Conservation (phyloP, 2,329 filamentous ascomycete genomes). For the Fusarium incarnatum region DNA sequence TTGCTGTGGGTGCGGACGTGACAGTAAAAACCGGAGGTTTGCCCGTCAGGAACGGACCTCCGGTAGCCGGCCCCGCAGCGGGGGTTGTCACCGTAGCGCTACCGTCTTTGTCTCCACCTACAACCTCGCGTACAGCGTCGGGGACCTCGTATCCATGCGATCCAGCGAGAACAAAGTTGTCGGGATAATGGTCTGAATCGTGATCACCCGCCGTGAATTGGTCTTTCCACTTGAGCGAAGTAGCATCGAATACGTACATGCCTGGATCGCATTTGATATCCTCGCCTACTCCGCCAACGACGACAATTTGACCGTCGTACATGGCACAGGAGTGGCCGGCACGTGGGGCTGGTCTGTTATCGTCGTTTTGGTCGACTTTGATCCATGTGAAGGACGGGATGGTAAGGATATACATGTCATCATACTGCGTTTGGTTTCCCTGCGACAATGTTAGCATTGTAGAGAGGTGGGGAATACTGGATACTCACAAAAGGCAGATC, state of each 20-base stretch:
- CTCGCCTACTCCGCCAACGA: slow-evolving; percentile 70
- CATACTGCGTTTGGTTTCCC: slow-evolving; percentile 67
- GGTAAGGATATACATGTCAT: slow-evolving; percentile 72
- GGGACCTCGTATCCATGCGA: slow-evolving; percentile 67
- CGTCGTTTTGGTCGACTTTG: slow-evolving; percentile 60
- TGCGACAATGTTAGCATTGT: slow-evolving; percentile 36
- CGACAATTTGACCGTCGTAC: slow-evolving; percentile 69
- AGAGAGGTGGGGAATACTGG: neutral
- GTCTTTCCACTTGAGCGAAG: slow-evolving; percentile 66
- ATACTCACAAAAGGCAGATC: slow-evolving; percentile 70
- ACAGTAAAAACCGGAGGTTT: slow-evolving; percentile 76
- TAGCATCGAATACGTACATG: slow-evolving; percentile 79
- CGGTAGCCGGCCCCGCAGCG: slow-evolving; percentile 64
- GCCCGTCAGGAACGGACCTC: slow-evolving; percentile 77
- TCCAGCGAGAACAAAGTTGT: slow-evolving; percentile 58
- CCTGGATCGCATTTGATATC: slow-evolving; percentile 63
- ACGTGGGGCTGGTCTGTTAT: slow-evolving; percentile 65
- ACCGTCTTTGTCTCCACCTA: slow-evolving; percentile 64
- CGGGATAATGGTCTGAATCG: slow-evolving; percentile 65
- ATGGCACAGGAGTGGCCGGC: slow-evolving; percentile 68
- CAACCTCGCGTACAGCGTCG: slow-evolving; percentile 58
- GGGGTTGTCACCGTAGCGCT: slow-evolving; percentile 66
- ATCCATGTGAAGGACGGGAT: slow-evolving; percentile 74
- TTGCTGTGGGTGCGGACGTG: slow-evolving; percentile 63
- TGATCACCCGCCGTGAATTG: slow-evolving; percentile 72